phyloP scores from a whole-genome alignment of 176 grass and related monocot genomes.

The barley (Hordeum vulgare) region MorexV3_pseudomolecules_assembly NC_058520.1:502251586-502252085 shows the following conservation, averaged over 20 bases:
- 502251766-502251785: conserved; percentile 78
- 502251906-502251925: too few species aligned
- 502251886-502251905: too few species aligned
- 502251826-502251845: conserved; percentile 68
- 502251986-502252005: too few species aligned
- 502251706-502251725: conserved; percentile 84
- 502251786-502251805: conserved; percentile 99
- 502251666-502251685: conserved; percentile 76
- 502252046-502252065: too few species aligned
- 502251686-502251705: conserved; percentile 68
- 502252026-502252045: too few species aligned
- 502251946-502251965: too few species aligned
- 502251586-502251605: conserved; percentile 18
- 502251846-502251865: conserved; percentile 68
- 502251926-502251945: too few species aligned
- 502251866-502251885: neutral
- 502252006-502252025: too few species aligned
- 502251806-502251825: conserved; percentile 78
- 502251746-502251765: too few species aligned
- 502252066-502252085: too few species aligned
- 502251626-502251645: neutral
- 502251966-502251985: too few species aligned
- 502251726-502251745: conserved; percentile 79
- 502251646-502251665: conserved; percentile 63
- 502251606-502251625: neutral